Evolutionary conservation across 176 grass and related monocot genomes (phyloP).

Genomic region (Areca catechu): DNA sequence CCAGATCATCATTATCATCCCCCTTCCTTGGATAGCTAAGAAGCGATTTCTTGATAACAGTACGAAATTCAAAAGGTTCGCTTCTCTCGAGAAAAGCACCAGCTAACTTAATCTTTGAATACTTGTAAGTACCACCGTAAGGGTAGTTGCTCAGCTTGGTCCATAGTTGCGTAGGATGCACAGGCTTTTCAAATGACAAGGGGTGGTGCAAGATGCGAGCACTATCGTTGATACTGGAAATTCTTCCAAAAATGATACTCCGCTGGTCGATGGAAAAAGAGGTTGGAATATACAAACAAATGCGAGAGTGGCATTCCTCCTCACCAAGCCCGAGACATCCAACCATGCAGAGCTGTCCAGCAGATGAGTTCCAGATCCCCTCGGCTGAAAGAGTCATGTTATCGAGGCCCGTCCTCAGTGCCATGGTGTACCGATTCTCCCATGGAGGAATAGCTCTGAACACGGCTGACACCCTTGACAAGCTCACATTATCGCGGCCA

Average conservation of each 20-base stretch:
- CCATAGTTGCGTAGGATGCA: constrained; percentile 48
- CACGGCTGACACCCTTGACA: constrained; percentile 61
- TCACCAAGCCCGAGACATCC: constrained; percentile 46
- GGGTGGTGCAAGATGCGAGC: constrained; percentile 24
- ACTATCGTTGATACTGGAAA: constrained; percentile 33
- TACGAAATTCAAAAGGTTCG: constrained; percentile 50
- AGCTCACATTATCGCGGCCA: background rate
- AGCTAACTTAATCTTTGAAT: constrained; percentile 41
- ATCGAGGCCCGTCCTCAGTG: constrained; percentile 47
- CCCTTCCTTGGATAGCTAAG: constrained; percentile 56
- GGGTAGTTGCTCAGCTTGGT: constrained; percentile 25
- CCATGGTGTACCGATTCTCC: constrained; percentile 39
- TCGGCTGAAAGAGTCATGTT: constrained; percentile 48
- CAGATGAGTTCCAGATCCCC: constrained; percentile 60
- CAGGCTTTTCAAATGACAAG: constrained; percentile 35
- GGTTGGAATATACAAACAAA: constrained; percentile 66
- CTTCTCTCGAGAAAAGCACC: constrained; percentile 43
- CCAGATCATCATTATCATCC: background rate
- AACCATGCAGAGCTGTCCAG: constrained; percentile 86
- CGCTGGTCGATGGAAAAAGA: constrained; percentile 50
- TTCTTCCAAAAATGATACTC: constrained; percentile 47
- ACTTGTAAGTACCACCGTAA: constrained; percentile 32
- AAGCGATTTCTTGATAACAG: constrained; percentile 67
- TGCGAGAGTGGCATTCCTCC: constrained; percentile 41
- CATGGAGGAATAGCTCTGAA: constrained; percentile 46